Conservation (phyloP, 164 flowering plant genomes). For the Brasenia schreberi region DNA sequence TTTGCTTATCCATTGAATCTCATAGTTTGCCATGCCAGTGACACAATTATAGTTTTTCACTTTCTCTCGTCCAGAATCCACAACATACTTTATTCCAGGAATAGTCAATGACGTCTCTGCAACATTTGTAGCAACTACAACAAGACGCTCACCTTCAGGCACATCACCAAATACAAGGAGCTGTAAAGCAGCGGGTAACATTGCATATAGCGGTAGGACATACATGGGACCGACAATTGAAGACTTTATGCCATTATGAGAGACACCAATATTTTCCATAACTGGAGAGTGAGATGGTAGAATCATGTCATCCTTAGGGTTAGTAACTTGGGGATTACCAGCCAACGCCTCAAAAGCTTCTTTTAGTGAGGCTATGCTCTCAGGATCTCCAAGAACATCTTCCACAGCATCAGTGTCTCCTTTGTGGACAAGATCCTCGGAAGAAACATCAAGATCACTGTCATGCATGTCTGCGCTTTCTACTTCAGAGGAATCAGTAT, state of each 20-base stretch:
- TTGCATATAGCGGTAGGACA: conserved; percentile 90
- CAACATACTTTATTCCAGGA: conserved; percentile 93
- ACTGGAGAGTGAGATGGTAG: background rate
- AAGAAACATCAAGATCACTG: conserved; percentile 15
- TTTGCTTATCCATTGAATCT: conserved; percentile 93
- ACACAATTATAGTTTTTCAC: conserved; percentile 64
- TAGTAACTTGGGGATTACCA: conserved; percentile 23
- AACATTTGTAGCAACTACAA: conserved; percentile 95
- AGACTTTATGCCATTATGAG: background rate
- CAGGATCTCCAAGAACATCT: conserved; percentile 31
- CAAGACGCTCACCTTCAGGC: conserved; percentile 75
- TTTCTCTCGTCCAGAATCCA: conserved; percentile 94
- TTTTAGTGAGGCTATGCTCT: conserved; percentile 43
- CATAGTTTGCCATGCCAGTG: conserved; percentile 84
- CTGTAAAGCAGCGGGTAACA: conserved; percentile 84
- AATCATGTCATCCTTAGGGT: background rate
- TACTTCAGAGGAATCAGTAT: conserved; percentile 29
- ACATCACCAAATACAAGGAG: conserved; percentile 74
- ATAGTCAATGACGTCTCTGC: conserved; percentile 99
- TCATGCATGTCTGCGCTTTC: conserved; percentile 52
- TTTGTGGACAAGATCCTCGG: conserved; percentile 2
- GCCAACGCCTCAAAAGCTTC: conserved; percentile 77
- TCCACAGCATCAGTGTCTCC: conserved; percentile 15
- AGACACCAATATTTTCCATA: background rate
- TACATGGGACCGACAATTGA: conserved; percentile 25